These are phyloP conservation scores for Physcomitrium patens DNA, from an alignment of 225 moss, liverwort and hornwort genomes.

Conservation along the genomic window DNA sequence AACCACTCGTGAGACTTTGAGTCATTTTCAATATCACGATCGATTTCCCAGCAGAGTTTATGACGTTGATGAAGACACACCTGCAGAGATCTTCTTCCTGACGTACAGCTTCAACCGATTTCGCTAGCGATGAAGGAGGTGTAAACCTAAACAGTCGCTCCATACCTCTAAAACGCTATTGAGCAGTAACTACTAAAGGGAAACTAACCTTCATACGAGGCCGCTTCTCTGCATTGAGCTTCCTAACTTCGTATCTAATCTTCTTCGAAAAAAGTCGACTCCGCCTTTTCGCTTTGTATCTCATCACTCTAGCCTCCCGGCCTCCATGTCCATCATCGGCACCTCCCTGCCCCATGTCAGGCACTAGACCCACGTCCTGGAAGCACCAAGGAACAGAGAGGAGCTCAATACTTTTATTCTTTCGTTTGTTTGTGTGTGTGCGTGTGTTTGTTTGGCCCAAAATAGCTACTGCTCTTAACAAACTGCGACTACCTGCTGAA, in stretches of 20 bases:
- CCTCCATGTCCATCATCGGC: slow-evolving; percentile 36
- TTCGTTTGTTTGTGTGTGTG: no score
- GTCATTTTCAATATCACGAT: slow-evolving; percentile 7
- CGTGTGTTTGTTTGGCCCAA: no score
- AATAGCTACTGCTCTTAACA: slow-evolving; percentile 4
- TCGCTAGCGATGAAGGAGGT: not conserved
- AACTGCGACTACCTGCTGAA: slow-evolving; percentile 12
- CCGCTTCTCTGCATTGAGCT: slow-evolving; percentile 62
- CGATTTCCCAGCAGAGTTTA: not conserved
- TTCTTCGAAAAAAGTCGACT: slow-evolving; percentile 60
- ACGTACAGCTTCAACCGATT: slow-evolving; percentile 24
- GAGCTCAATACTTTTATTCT: not conserved
- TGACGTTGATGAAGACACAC: no score
- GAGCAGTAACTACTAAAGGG: not conserved
- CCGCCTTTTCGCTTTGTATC: slow-evolving; percentile 62
- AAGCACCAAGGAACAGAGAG: slow-evolving; percentile 24
- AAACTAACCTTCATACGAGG: slow-evolving; percentile 66
- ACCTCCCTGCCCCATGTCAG: slow-evolving; percentile 47
- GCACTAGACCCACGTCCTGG: slow-evolving; percentile 62
- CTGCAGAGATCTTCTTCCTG: not conserved
- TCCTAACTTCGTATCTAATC: slow-evolving; percentile 70
- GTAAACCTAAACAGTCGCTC: not conserved
- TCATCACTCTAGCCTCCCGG: slow-evolving; percentile 58
- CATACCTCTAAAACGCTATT: no score
- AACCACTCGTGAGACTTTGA: slow-evolving; percentile 26